Base-by-base conservation (phyloP, 495 filamentous ascomycete species). In the Entonaema liquescens region DNA sequence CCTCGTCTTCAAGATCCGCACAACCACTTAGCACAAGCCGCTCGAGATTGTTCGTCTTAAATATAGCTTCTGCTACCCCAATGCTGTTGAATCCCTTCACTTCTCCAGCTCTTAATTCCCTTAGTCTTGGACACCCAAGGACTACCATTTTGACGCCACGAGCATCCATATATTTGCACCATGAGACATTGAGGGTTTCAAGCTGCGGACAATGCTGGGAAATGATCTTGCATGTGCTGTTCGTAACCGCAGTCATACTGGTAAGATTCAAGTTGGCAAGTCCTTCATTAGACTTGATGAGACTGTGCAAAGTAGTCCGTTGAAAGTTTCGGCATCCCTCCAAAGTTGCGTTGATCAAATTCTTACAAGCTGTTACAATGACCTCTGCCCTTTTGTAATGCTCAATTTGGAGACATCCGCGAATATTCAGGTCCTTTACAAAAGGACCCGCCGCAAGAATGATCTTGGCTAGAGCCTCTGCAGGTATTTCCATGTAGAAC, bases 281-380 rank as follows among this genome's bases (percentile, higher is more conserved):
- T 28, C 88, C 86, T 38, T 86, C 85, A 77, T 98, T 99, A 35
- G 89, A 86, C 54, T 88, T 84, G 33, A 98, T 83, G 44, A 99
- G 91, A 74, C 80, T 89, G 77, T 98, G 93, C 13, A 99, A 85
- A 0, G 91, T 89, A 12, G 84, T 81, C 52, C 90, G 88, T 60
- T 86, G 80, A 72, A 97, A 92, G 70, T 97, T 95, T 36, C 88
- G 88, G 77, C 94, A 97, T 2, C 92, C 95, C 76, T 98, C 93
- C 3, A 98, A 82, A 0, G 91, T 94, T 53, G 95, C 91, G 59
- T 93, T 92, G 74, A 93, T 89, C 15, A 99, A 83, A 75, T 99
- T 98, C 58, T 85, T 87, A 78, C 94, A 98, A 3, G 91, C 85
- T 42, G 92, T 90, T 8, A 90, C 89, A 15, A 98, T 86, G 3